Conservation (phyloP, 148 eudicot species). For the Polygonum maritimum region DNA sequence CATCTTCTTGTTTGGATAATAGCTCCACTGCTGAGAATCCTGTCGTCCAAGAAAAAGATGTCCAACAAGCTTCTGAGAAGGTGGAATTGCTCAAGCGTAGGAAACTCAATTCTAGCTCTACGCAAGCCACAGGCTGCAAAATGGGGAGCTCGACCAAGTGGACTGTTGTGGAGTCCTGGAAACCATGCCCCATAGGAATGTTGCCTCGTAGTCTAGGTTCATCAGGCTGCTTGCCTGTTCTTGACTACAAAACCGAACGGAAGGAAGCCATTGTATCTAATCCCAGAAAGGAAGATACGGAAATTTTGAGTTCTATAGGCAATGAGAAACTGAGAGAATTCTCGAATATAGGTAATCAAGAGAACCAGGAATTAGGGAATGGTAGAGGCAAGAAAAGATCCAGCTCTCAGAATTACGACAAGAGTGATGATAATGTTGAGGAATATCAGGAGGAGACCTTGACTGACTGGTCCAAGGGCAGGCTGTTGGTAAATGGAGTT, state of each 20-base stretch:
- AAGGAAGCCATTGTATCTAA: not conserved
- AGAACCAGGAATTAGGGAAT: constrained; percentile 12
- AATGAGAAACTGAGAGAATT: constrained; percentile 14
- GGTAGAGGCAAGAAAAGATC: constrained; percentile 38
- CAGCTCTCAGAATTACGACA: constrained; percentile 15
- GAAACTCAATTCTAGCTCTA: constrained; percentile 15
- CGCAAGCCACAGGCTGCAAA: not conserved
- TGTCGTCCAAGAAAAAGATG: constrained; percentile 28
- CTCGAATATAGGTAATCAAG: not conserved
- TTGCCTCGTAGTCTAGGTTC: constrained; percentile 46
- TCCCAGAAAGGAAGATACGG: constrained; percentile 7
- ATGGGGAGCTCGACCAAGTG: constrained; percentile 26
- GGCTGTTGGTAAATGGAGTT: constrained; percentile 7
- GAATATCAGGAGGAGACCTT: not conserved
- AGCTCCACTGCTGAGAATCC: constrained; percentile 15
- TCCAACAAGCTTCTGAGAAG: constrained; percentile 44
- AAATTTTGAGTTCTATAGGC: constrained; percentile 12
- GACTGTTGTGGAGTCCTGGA: constrained; percentile 68
- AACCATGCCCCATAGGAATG: constrained; percentile 78
- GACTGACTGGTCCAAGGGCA: not conserved
- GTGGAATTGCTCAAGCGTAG: constrained; percentile 32
- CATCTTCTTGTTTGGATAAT: constrained; percentile 13
- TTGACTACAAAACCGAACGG: constrained; percentile 23
- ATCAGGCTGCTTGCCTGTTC: constrained; percentile 57
- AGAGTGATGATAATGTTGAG: constrained; percentile 13